Evolutionary conservation across 2,329 filamentous ascomycete species (phyloP), one percentile per base, ranked within the genome.

Genomic region (Beauveria brongniartii): DNA sequence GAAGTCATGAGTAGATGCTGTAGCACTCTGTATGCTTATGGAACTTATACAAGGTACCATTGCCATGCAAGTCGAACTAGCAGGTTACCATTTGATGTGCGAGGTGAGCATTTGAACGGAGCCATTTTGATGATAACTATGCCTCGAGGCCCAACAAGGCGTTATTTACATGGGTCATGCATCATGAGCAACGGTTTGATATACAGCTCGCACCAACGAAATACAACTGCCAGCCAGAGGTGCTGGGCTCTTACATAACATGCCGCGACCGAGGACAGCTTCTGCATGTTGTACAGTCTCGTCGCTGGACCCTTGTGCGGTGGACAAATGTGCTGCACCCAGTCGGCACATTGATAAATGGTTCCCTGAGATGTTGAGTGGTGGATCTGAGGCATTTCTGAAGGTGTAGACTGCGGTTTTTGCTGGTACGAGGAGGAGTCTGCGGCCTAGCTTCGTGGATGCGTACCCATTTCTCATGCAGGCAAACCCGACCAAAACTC

Each of bases 301-400:
- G 51, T 43, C 61, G 37, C 51, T 51, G 50, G 41, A 22, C 28
- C 37, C 30, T 34, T 30, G 14, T 5, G 7, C 55, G 37, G 37
- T 28, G 48, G 55, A n/a, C 20, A 20, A 28, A 50, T 28, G 44
- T 28, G 55, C 44, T 57, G 55, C 47, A 59, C 37, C 55, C 30
- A 16, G 20, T 26, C 5, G 43, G 8, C 9, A 37, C 24, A 59
- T 37, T 41, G n/a, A 34, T 8, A 16, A 24, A 12, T 52, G n/a
- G 9, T 52, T 37, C 18, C 46, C 55, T 58, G 46, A 43, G 24
- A 20, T 52, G 30, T 30, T 37, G 26, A 44, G 48, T 62, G 58
- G 67, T 67, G 68, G 68, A 65, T 61, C 65, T 71, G 70, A 72
- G 70, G 70, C 67, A 72, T 72, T 72, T 72, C 70, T 63, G 48